Conservation (phyloP, 2,329 filamentous ascomycete species). For the Ceratocystis cubensis region DNA sequence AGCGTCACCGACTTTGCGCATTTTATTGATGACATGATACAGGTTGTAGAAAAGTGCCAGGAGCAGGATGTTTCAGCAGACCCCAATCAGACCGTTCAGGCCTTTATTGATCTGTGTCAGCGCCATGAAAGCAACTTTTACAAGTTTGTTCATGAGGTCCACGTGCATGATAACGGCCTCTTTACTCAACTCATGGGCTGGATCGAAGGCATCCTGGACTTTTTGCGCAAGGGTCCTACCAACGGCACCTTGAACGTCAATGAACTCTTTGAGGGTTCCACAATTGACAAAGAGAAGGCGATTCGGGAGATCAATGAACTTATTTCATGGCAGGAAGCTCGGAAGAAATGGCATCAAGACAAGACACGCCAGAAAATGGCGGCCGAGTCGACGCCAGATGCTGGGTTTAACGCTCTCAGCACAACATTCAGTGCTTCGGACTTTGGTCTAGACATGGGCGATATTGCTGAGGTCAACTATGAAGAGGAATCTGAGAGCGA, state of each 20-base stretch:
- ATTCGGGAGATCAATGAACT: constrained; percentile 71
- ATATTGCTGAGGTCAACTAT: constrained; percentile 74
- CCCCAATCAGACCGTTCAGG: constrained; percentile 94
- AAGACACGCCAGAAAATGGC: constrained; percentile 99
- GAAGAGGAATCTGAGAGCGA: constrained; percentile 43
- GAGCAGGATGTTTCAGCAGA: constrained; percentile 80
- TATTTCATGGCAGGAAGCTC: constrained; percentile 84
- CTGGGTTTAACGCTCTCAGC: constrained; percentile 38
- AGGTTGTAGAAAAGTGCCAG: constrained; percentile 53
- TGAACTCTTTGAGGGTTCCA: constrained; percentile 67
- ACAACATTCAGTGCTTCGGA: constrained; percentile 64
- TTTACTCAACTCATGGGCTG: constrained; percentile 95
- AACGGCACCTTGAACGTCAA: constrained; percentile 90
- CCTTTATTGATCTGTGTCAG: constrained; percentile 92
- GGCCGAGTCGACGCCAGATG: constrained; percentile 44
- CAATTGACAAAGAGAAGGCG: constrained; percentile 58
- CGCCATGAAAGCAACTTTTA: constrained; percentile 96
- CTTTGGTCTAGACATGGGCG: constrained; percentile 79
- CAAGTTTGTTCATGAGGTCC: constrained; percentile 97
- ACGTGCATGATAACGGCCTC: constrained; percentile 89
- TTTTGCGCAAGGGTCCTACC: constrained; percentile 72
- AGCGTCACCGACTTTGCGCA: constrained; percentile 91
- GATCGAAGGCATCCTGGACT: constrained; percentile 91
- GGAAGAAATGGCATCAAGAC: constrained; percentile 96
- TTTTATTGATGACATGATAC: constrained; percentile 87